Evolutionary conservation across 2,329 filamentous ascomycete species (phyloP).

Genomic region (Nannizziopsis barbatae): DNA sequence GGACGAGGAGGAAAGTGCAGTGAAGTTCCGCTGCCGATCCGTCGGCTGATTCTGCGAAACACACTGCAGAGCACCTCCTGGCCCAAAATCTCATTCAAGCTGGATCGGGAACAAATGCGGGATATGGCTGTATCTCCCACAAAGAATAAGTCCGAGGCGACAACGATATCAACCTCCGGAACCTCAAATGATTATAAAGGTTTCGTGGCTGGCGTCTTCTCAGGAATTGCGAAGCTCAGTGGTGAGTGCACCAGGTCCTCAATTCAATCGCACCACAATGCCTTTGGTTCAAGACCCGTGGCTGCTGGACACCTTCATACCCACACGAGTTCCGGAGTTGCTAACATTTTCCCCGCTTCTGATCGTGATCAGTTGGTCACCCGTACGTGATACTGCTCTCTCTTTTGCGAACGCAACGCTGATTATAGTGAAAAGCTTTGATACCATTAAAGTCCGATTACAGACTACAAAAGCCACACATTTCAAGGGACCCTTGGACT

Average conservation of each 20-base stretch:
- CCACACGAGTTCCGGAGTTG: not conserved
- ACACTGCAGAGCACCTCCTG: too few species aligned
- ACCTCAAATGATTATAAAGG: conserved; percentile 61
- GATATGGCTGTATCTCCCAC: not conserved
- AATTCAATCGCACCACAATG: not conserved
- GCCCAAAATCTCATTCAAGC: too few species aligned
- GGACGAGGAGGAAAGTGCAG: too few species aligned
- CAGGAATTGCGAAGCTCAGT: conserved; percentile 77
- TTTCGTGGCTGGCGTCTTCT: conserved; percentile 96
- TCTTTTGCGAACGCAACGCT: not conserved
- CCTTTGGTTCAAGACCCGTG: not conserved
- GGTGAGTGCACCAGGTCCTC: conserved; percentile 43
- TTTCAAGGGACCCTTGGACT: conserved; percentile 79
- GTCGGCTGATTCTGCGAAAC: too few species aligned
- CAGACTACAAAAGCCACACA: conserved; percentile 69
- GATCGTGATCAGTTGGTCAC: conserved; percentile 42
- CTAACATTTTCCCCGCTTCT: conserved; percentile 9
- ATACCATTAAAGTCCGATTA: conserved; percentile 91
- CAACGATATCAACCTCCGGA: not conserved
- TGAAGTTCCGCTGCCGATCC: too few species aligned
- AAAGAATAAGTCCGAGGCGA: not conserved
- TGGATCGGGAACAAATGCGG: not conserved
- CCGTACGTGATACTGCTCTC: conserved; percentile 35
- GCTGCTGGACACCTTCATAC: not conserved
- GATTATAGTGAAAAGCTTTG: conserved; percentile 51